Conservation (phyloP, 306 rosid species). For the Cercis canadensis region DNA sequence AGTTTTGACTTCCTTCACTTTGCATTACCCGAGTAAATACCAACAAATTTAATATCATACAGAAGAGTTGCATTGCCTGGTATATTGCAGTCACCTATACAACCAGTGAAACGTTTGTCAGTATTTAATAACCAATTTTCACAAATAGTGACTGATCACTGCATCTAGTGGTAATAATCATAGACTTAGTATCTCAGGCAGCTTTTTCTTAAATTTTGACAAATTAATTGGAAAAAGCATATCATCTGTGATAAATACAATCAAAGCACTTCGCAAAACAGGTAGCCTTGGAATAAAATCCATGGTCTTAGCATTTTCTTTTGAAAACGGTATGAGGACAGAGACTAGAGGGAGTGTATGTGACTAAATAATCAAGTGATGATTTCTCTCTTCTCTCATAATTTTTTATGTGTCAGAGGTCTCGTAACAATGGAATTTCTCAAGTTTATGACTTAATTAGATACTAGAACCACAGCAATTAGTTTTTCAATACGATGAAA, state of each 20-base stretch:
- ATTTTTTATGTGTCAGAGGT: neutral
- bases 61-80: conserved; percentile 92
- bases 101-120: conserved; percentile 38
- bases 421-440: neutral
- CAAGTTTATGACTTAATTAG: conserved; percentile 27
- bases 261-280: conserved; percentile 13
- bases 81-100: conserved; percentile 91
- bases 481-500: conserved; percentile 21
- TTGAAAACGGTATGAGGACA: neutral
- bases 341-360: neutral
- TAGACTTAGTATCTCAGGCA: conserved; percentile 8
- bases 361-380: neutral
- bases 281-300: conserved; percentile 4
- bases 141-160: neutral
- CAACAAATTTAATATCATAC: conserved; percentile 77
- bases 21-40: conserved; percentile 80
- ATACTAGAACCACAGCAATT: neutral
- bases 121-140: conserved; percentile 28
- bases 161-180: conserved; percentile 17
- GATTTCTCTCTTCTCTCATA: neutral
- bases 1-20: conserved; percentile 48
- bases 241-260: conserved; percentile 16
- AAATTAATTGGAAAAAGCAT: conserved; percentile 21
- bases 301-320: neutral
- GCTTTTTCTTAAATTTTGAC: conserved; percentile 16